Percentiles rank a stretch among this genome's conserved stretches.
These are phyloP conservation scores for Pisolithus microcarpus DNA, from an alignment of 768 basidiomycete species.

Conservation along the genomic window DNA sequence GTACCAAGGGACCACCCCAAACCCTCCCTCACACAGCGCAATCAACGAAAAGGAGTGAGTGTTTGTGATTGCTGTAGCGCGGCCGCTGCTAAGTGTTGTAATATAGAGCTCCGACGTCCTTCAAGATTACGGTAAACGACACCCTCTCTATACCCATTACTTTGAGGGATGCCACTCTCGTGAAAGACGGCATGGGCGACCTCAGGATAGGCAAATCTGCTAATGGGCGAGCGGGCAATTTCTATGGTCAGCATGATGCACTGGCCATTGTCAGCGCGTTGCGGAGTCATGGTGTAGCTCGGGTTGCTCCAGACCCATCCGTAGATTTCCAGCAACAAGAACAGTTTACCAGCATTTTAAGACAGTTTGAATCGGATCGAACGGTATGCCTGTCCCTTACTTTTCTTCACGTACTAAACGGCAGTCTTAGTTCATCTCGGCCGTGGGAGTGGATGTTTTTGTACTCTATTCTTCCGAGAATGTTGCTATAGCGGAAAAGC, in stretches of 20 bases:
- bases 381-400: slow-evolving; percentile 35
- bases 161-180: slow-evolving; percentile 34
- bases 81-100: slow-evolving; percentile 2
- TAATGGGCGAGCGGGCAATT: slow-evolving; percentile 50
- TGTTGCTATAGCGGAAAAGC: slow-evolving; percentile 35
- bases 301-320: slow-evolving; percentile 33
- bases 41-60: slow-evolving; percentile 15
- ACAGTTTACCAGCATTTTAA: slow-evolving; percentile 42
- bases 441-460: slow-evolving; percentile 44
- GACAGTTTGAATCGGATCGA: slow-evolving; percentile 45
- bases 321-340: slow-evolving; percentile 37
- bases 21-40: not conserved
- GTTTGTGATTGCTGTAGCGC: not conserved
- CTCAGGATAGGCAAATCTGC: slow-evolving; percentile 29
- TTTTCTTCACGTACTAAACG: not conserved
- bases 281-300: slow-evolving; percentile 44
- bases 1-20: slow-evolving; percentile 18
- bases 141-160: slow-evolving; percentile 44
- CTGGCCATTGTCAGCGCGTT: slow-evolving; percentile 47
- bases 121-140: slow-evolving; percentile 45
- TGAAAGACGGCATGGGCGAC: slow-evolving; percentile 31
- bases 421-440: slow-evolving; percentile 46
- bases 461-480: slow-evolving; percentile 55
- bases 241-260: slow-evolving; percentile 46
- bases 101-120: slow-evolving; percentile 23